Base-by-base conservation (phyloP, 2,329 filamentous ascomycete genomes). In the Fusarium avenaceum region DNA sequence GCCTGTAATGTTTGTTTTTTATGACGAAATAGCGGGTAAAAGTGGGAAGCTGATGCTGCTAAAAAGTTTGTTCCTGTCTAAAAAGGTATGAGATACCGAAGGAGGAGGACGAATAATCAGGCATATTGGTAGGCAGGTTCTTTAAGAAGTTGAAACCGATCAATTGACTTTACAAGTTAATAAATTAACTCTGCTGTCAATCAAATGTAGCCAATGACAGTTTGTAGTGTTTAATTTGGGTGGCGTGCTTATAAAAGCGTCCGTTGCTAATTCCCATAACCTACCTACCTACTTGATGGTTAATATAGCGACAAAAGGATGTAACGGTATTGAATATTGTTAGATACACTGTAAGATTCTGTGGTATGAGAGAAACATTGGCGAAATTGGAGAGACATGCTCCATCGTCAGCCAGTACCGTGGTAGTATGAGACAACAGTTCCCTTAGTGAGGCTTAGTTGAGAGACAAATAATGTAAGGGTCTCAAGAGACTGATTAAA, bases 21-120 rank as follows among this genome's bases (percentile, higher is more conserved):
- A 38, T 57, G 60, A 63, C 44, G 45, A 32, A 63, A 58, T 30
- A 24, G 17, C 59, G 59, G 61, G n/a, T 64, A 64, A 64, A 51
- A 64, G 45, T 64, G 61, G 61, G 3, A 14, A 22, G 7, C 15
- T 55, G 15, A 19, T 22, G 38, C 30, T 48, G 24, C 9, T 32
- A 44, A 56, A 15, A 22, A 17, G n/a, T 42, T 42, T 43, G 20
- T 19, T 45, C 11, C 2, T 20, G 26, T 35, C 22, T 15, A 55
- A 62, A 62, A 19, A 32, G 35, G 47, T 42, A 55, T 62, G 57
- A 19, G 17, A 62, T 47, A 28, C 58, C 57, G 58, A 57, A 44
- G 44, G 47, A 42, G 9, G 28, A 30, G 10, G 32, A 17, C 9
- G 15, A 7, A 17, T 15, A 17, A 35, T 15, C 17, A 17, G 14